These are phyloP conservation scores for Lonicera japonica DNA, from an alignment of 129 eudicot species.

Conservation along the genomic window DNA sequence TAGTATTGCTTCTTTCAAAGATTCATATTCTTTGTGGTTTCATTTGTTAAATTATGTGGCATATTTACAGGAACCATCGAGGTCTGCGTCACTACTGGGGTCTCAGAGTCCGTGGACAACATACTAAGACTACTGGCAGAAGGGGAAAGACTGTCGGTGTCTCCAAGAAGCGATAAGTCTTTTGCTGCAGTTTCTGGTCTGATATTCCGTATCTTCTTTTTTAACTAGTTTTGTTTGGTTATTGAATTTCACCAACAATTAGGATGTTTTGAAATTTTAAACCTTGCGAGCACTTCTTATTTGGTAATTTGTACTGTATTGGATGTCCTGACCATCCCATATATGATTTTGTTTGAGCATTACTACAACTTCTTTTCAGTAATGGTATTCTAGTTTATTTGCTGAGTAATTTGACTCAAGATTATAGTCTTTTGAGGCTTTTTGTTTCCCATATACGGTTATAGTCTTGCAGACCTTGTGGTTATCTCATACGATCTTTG, in stretches of 20 bases:
- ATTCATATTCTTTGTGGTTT: too few species aligned
- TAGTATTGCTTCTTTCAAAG: neutral
- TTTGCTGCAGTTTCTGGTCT: neutral
- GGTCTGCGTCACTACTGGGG: conserved; percentile 76
- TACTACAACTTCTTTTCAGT: neutral
- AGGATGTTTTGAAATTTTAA: neutral
- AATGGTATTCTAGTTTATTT: neutral
- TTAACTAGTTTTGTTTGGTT: neutral
- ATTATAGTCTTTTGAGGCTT: too few species aligned
- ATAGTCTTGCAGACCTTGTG: too few species aligned
- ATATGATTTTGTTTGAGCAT: neutral
- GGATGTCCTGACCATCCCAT: neutral
- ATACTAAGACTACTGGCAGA: conserved; percentile 58
- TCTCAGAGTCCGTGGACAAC: conserved; percentile 62
- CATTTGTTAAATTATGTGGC: neutral
- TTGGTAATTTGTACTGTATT: neutral
- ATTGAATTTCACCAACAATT: neutral
- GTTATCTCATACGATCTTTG: too few species aligned
- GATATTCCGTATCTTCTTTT: too few species aligned
- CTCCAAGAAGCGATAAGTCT: conserved; percentile 61
- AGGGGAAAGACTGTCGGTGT: conserved; percentile 74
- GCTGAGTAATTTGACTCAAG: too few species aligned
- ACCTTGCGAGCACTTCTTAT: neutral
- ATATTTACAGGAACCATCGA: conserved; percentile 49
- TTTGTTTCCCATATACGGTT: too few species aligned